These are phyloP conservation scores for Aspergillus thermomutatus DNA, from an alignment of 2,329 filamentous ascomycete species.

Conservation along the genomic window DNA sequence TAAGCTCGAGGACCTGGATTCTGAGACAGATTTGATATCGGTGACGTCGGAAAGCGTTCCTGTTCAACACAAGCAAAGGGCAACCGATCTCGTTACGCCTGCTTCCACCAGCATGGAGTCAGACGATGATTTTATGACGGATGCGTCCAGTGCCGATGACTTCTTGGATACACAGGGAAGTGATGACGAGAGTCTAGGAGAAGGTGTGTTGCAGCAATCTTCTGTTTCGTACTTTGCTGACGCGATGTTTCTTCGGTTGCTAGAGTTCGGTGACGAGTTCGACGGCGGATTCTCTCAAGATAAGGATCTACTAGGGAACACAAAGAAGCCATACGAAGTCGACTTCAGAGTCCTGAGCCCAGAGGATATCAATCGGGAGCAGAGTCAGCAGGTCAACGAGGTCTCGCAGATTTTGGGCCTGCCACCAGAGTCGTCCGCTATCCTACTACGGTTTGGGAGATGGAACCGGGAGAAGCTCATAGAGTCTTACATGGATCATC, in stretches of 20 bases:
- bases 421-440: conserved; percentile 83
- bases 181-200: conserved; percentile 59
- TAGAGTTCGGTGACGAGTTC: conserved; percentile 57
- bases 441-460: conserved; percentile 80
- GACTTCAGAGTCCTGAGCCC: conserved; percentile 80
- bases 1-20: conserved; percentile 10
- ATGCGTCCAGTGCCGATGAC: conserved; percentile 71
- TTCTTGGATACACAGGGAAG: conserved; percentile 67
- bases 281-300: conserved; percentile 64
- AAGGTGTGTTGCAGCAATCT: conserved; percentile 30
- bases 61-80: conserved; percentile 19
- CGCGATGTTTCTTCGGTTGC: not conserved
- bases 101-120: conserved; percentile 73
- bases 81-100: conserved; percentile 40
- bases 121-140: conserved; percentile 89
- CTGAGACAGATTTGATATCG: conserved; percentile 9
- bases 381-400: conserved; percentile 81
- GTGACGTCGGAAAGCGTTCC: conserved; percentile 9
- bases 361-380: conserved; percentile 75
- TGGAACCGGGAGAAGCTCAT: conserved; percentile 97
- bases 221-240: conserved; percentile 1
- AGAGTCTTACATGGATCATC: conserved; percentile 92
- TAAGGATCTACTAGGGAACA: conserved; percentile 68
- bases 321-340: conserved; percentile 75
- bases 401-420: conserved; percentile 89